A percentile compares a stretch with the other conserved stretches of the same genome.
Conservation (phyloP, 768 basidiomycete species). For the Mycena rebaudengoi region DNA sequence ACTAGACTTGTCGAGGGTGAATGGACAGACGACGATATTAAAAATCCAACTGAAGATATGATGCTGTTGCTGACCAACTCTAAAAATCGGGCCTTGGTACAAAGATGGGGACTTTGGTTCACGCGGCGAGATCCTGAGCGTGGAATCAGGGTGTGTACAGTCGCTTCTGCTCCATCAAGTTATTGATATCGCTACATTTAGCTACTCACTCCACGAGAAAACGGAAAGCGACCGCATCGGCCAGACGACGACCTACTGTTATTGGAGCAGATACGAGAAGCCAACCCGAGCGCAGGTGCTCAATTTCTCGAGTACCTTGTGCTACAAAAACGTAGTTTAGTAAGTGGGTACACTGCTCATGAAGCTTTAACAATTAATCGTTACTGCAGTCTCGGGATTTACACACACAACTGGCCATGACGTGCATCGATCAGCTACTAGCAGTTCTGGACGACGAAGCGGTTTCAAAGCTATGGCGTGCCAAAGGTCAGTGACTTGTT, state of each 20-base stretch:
- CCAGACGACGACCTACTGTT: constrained; percentile 68
- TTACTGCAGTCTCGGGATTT: constrained; percentile 61
- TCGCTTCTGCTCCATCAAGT: not conserved
- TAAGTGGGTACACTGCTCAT: constrained; percentile 37
- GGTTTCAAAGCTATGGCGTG: constrained; percentile 71
- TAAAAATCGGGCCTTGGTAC: constrained; percentile 67
- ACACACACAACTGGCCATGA: constrained; percentile 70
- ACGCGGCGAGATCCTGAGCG: constrained; percentile 71
- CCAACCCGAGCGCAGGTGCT: constrained; percentile 67
- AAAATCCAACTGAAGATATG: constrained; percentile 70
- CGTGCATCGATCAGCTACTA: constrained; percentile 64
- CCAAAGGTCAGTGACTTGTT: constrained; percentile 60
- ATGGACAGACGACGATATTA: constrained; percentile 69
- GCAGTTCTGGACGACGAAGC: constrained; percentile 57
- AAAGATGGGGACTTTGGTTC: constrained; percentile 86
- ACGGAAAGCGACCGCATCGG: constrained; percentile 63
- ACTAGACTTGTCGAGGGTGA: constrained; percentile 71
- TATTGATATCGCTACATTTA: constrained; percentile 35
- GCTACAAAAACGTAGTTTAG: constrained; percentile 69
- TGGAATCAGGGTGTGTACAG: constrained; percentile 68
- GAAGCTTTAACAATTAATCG: not conserved
- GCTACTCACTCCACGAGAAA: constrained; percentile 68
- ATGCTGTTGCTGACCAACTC: constrained; percentile 63
- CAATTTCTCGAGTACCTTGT: constrained; percentile 86
- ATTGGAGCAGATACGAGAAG: constrained; percentile 63